These are phyloP conservation scores for Trichoderma virens DNA, from an alignment of 495 filamentous ascomycete genomes.

Conservation along the genomic window DNA sequence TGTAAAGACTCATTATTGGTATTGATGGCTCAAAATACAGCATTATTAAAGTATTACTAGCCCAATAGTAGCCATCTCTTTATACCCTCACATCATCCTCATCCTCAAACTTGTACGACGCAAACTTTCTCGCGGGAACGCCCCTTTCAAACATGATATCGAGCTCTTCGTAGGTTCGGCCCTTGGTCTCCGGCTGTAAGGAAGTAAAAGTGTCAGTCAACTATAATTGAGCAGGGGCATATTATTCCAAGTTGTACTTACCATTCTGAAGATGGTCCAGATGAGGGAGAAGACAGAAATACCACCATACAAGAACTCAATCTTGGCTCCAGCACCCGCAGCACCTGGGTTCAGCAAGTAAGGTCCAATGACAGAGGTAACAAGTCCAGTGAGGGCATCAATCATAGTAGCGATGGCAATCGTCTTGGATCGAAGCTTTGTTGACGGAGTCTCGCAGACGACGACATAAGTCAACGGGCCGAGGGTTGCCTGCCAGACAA, in stretches of 20 bases:
- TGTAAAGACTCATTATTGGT: too few species aligned
- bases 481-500: conserved; percentile 48
- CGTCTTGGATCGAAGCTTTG: conserved; percentile 45
- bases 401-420: conserved; percentile 44
- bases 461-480: conserved; percentile 50
- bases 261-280: conserved; percentile 28
- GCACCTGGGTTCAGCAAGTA: conserved; percentile 42
- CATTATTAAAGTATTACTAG: not conserved
- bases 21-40: too few species aligned
- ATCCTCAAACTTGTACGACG: conserved; percentile 12
- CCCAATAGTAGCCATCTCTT: not conserved
- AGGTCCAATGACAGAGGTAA: conserved; percentile 34
- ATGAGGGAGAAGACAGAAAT: conserved; percentile 32
- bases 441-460: conserved; percentile 46
- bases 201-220: not conserved
- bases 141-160: conserved; percentile 56
- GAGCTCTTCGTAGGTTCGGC: conserved; percentile 34
- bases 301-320: conserved; percentile 48
- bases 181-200: conserved; percentile 24
- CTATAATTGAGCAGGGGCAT: not conserved
- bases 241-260: not conserved
- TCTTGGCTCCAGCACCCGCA: conserved; percentile 43
- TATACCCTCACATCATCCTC: not conserved
- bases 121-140: conserved; percentile 57
- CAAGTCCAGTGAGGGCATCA: conserved; percentile 36